phyloP scores from a whole-genome alignment of 805 yeast genomes.

The Lachancea kluyveri region DNA sequence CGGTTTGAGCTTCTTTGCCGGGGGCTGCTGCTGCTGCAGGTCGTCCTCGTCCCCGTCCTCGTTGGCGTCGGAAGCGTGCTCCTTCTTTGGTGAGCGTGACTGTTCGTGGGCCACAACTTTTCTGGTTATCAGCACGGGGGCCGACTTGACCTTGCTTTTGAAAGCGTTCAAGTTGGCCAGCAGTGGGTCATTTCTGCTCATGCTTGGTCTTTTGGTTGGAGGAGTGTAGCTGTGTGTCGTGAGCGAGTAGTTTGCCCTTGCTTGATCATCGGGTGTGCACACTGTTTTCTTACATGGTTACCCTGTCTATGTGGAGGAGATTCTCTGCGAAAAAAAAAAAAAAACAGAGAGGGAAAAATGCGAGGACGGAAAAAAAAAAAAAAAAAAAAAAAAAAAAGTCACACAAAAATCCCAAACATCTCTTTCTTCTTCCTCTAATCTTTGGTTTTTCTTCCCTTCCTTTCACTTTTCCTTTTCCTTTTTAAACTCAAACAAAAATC shows the following conservation, averaged over 20 bases:
- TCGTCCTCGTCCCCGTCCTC: constrained; percentile 16
- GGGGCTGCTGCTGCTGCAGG: constrained; percentile 18
- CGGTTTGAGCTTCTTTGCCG: constrained; percentile 26
- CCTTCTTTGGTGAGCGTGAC: constrained; percentile 17
- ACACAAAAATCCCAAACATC: too few species aligned
- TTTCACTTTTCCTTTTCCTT: too few species aligned
- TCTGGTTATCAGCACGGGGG: constrained; percentile 44
- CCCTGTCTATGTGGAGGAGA: too few species aligned
- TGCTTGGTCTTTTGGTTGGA: constrained; percentile 1
- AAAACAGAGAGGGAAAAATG: too few species aligned
- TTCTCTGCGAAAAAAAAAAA: too few species aligned
- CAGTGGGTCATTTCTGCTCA: constrained; percentile 33
- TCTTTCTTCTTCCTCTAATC: too few species aligned
- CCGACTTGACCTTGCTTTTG: constrained; percentile 51
- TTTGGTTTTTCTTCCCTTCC: too few species aligned
- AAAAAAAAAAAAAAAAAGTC: too few species aligned
- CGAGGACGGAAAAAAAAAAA: too few species aligned
- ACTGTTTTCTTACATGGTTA: too few species aligned
- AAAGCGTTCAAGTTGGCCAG: constrained; percentile 60
- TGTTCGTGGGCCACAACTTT: constrained; percentile 24
- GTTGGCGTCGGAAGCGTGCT: constrained; percentile 16
- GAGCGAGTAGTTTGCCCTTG: neutral
- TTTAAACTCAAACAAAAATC: too few species aligned
- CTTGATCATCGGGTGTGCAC: too few species aligned
- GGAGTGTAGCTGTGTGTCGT: neutral